These are phyloP conservation scores for Lentinula sp. DNA, from an alignment of 768 basidiomycete species.

Conservation along the genomic window DNA sequence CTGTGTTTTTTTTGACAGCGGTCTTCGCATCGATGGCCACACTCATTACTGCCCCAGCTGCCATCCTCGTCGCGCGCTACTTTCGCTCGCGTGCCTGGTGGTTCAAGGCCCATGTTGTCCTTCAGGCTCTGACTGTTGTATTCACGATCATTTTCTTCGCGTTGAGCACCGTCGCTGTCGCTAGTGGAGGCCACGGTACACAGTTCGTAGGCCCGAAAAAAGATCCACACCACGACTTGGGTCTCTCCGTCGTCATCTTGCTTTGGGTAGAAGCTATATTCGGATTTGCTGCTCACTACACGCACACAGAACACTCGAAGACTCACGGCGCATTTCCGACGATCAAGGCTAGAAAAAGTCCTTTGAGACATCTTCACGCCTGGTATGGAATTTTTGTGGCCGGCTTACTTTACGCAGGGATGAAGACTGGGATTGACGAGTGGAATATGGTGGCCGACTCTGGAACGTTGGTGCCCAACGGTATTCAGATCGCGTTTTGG, in stretches of 20 bases:
- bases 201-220: slow-evolving; percentile 10
- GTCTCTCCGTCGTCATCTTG: slow-evolving; percentile 10
- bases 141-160: slow-evolving; percentile 7
- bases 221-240: slow-evolving; percentile 15
- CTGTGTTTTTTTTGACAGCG: neutral
- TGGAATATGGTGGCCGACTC: slow-evolving; percentile 11
- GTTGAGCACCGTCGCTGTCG: slow-evolving; percentile 9
- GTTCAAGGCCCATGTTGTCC: slow-evolving; percentile 11
- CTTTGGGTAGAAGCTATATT: slow-evolving; percentile 11
- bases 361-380: slow-evolving; percentile 12
- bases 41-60: slow-evolving; percentile 11
- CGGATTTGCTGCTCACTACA: slow-evolving; percentile 13
- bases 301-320: slow-evolving; percentile 8
- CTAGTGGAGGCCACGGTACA: slow-evolving; percentile 7
- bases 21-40: slow-evolving; percentile 10
- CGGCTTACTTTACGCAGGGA: slow-evolving; percentile 12
- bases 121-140: slow-evolving; percentile 10
- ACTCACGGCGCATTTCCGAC: slow-evolving; percentile 8
- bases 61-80: slow-evolving; percentile 14
- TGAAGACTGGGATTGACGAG: slow-evolving; percentile 15
- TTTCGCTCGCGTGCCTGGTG: slow-evolving; percentile 11
- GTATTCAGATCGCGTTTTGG: slow-evolving; percentile 10
- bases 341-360: slow-evolving; percentile 11
- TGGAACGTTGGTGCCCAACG: slow-evolving; percentile 9
- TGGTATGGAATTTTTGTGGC: slow-evolving; percentile 11